These are phyloP conservation scores for Cutaneotrichosporon cutaneum DNA, from an alignment of 1,284 basidiomycete genomes.

Conservation along the genomic window DNA sequence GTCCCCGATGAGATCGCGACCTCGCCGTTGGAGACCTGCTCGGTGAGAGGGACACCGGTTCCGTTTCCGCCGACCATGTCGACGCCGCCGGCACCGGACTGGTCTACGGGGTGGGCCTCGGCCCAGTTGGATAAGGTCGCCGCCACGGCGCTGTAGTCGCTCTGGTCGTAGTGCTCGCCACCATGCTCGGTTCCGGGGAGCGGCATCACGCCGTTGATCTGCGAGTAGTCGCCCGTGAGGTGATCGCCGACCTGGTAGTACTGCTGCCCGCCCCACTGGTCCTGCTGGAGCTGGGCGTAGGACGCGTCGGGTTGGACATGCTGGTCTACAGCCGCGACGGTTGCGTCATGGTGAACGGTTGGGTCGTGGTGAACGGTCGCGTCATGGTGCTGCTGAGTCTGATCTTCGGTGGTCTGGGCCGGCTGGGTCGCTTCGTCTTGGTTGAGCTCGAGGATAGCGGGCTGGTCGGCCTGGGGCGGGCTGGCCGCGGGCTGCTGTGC, in stretches of 20 bases:
- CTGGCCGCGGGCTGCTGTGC: background rate
- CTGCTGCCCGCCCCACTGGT: constrained; percentile 2
- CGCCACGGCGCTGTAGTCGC: constrained; percentile 21
- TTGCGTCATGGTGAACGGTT: background rate
- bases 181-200: constrained; percentile 10
- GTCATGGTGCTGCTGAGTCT: background rate
- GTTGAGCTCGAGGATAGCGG: background rate
- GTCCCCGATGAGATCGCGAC: background rate
- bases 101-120: constrained; percentile 15
- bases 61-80: constrained; percentile 1
- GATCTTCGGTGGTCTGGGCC: background rate
- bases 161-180: constrained; percentile 19
- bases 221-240: constrained; percentile 15
- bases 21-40: constrained; percentile 18
- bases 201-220: constrained; percentile 17
- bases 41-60: background rate
- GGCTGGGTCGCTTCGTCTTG: background rate
- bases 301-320: background rate
- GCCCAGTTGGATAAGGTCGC: constrained; percentile 26
- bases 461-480: background rate
- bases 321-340: constrained; percentile 7
- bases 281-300: constrained; percentile 4
- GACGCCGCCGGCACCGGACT: constrained; percentile 11
- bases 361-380: background rate
- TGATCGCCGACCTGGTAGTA: constrained; percentile 8